Evolutionary conservation across 331 rosid genomes (phyloP), one percentile per base, ranked within the genome.

Genomic region (Acacia concinna): DNA sequence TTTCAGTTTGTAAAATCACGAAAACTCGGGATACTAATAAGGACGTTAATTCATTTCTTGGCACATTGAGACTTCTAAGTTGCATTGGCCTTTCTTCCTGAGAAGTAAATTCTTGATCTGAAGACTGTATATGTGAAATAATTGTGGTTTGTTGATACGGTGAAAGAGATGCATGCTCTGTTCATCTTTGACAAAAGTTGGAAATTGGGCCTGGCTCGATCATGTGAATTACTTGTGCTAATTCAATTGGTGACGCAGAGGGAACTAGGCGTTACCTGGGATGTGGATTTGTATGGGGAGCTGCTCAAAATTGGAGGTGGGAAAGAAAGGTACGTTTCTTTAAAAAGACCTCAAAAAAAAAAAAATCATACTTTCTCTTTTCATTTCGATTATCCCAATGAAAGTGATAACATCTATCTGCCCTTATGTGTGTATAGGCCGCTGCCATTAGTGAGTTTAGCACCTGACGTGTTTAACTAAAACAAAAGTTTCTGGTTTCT

Each of bases 241-340:
- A 68, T 68, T 43, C 56, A 41, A 52, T 82, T 83, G 83, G 83
- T 18, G 23, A 70, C 65, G 34, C 89, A 95, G 99, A 93, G 77
- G 88, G 96, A 89, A 82, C 86, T 95, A 85, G 96, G 97, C 8
- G 93, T 91, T 68, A 88, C 93, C 0, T 95, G 99, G 99, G 96
- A 91, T 84, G 99, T 95, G 41, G 99, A 95, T 54, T 89, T 95
- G 88, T 95, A 95, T 7, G 99, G 99, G 12, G 97, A 95, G 79
- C 84, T 95, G 82, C 99, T 95, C 89, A 93, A 95, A 85, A 95
- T 95, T 82, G 99, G 99, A 82, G 99, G 99, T 59, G 99, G 99
- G 77, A 95, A 95, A 84, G 99, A 95, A 90, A 87, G 99, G 99
- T 93, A 76, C 62, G 15, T 46, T 23, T 44, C 14, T 15, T 3